phyloP scores from a whole-genome alignment of 352 stramenopile genomes.

The Phytopythium mirpurense region DNA sequence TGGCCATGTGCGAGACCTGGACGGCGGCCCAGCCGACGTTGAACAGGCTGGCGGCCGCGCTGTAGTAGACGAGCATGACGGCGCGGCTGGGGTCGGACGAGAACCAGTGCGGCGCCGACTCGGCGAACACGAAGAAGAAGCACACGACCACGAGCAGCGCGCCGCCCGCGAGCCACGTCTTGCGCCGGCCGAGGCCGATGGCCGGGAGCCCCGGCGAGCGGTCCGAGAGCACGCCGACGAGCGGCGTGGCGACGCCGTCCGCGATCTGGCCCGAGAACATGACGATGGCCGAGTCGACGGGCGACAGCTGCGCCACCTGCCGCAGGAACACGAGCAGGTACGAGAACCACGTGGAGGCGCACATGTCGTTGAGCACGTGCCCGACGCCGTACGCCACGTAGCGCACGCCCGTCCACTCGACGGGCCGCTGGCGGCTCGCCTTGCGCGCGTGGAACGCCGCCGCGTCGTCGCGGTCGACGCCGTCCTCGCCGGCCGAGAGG shows the following conservation, averaged over 20 bases:
- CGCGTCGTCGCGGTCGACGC: neutral
- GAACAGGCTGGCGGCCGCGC: constrained; percentile 68
- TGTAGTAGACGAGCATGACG: constrained; percentile 74
- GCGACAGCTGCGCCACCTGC: constrained; percentile 52
- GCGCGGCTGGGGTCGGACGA: constrained; percentile 40
- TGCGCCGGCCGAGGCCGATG: constrained; percentile 65
- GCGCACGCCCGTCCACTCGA: constrained; percentile 45
- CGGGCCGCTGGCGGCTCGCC: constrained; percentile 5
- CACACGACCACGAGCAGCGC: constrained; percentile 71
- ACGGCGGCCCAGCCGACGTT: constrained; percentile 83
- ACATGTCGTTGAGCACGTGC: constrained; percentile 88
- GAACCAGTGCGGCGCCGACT: constrained; percentile 59
- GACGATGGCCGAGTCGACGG: constrained; percentile 74
- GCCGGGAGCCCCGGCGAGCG: constrained; percentile 49
- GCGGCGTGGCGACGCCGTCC: constrained; percentile 70
- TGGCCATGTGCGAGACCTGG: constrained; percentile 84
- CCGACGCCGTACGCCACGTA: constrained; percentile 78
- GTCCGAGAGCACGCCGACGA: constrained; percentile 77
- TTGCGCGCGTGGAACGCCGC: neutral
- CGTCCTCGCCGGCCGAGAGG: constrained; percentile 9
- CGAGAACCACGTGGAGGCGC: constrained; percentile 84
- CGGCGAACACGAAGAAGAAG: constrained; percentile 83
- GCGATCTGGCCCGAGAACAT: constrained; percentile 87
- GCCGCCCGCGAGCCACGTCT: constrained; percentile 70
- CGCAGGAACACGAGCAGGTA: constrained; percentile 83